Conservation (phyloP, 805 yeast genomes). For the Saccharomycopsis olivae region DNA sequence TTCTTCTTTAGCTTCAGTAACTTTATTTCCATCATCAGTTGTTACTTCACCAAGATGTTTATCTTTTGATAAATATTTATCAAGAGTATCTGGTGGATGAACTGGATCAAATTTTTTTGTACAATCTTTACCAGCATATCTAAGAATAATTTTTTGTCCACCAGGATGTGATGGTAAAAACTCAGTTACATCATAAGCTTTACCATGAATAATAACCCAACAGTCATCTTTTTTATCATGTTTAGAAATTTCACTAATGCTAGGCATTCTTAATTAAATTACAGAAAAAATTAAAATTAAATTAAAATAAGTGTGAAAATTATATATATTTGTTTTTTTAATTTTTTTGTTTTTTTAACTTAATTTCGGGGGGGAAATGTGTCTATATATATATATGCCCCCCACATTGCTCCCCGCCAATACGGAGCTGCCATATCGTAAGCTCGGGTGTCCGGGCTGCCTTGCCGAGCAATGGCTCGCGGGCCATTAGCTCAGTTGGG, state of each 20-base stretch:
- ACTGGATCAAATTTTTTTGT: conserved; percentile 79
- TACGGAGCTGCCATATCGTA: too few species aligned
- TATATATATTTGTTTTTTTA: neutral
- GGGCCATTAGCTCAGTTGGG: too few species aligned
- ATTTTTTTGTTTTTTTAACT: too few species aligned
- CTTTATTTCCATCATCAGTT: conserved; percentile 29
- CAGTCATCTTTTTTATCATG: conserved; percentile 61
- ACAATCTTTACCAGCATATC: conserved; percentile 78
- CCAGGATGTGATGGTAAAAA: conserved; percentile 78
- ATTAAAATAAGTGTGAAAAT: too few species aligned
- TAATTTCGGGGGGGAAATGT: too few species aligned
- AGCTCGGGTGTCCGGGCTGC: too few species aligned
- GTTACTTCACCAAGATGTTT: conserved; percentile 52
- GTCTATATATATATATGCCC: too few species aligned
- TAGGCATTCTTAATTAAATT: conserved; percentile 13
- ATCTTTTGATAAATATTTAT: conserved; percentile 44
- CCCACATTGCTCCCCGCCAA: too few species aligned
- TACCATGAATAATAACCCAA: conserved; percentile 78
- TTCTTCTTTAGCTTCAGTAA: conserved; percentile 22
- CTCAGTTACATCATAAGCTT: conserved; percentile 65
- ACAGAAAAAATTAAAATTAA: too few species aligned
- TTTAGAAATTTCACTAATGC: conserved; percentile 40
- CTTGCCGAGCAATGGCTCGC: too few species aligned
- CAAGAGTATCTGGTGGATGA: conserved; percentile 83
- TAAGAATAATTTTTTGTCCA: conserved; percentile 60